Base-by-base conservation (phyloP, 2,329 filamentous ascomycete species). In the Xylaria hypoxylon region DNA sequence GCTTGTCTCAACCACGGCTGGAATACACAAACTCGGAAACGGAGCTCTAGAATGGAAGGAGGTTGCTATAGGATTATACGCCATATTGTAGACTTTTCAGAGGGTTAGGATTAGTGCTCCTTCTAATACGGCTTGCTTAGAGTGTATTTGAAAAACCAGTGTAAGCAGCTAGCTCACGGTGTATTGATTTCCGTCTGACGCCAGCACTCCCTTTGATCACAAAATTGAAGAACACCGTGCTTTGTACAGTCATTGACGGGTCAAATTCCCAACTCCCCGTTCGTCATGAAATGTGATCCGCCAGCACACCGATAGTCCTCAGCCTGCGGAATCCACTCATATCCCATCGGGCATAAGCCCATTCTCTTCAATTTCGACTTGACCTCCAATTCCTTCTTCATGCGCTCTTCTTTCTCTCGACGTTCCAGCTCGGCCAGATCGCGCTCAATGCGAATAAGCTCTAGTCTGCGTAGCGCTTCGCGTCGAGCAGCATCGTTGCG, bases 301-400 rank as follows among this genome's bases (percentile, higher is more conserved):
- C 71, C 70, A 5, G 71, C 68, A 56, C 72, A 73, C 19, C 71
- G 65, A 35, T 70, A 73, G 24, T 69, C 70, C 3, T 33, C 67
- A 0, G 5, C 55, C 64, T 74, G 73, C 3, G 55, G 44, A 50
- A 73, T 71, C 70, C 72, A 74, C 48, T 70, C 60, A 72, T 53
- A 93, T 0, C 90, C 90, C 19, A 61, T 42, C 0, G 81, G 80
- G 75, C 90, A 94, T 0, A 76, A 56, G 0, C 90, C 90, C 79
- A 87, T 80, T 1, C 70, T 33, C 69, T 73, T 77, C 69, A 93
- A 73, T 71, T 84, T 88, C 44, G 73, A 69, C 77, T 85, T 82
- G 11, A 71, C 76, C 19, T 76, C 71, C 28, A 72, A 72, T 65
- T 85, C 82, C 67, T 81, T 77, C 67, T 73, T 78, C 51, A 73